A percentile compares a stretch with the other conserved stretches of the same genome.
These are phyloP conservation scores for Rosa lucieae DNA, from an alignment of 306 rosid species.

Conservation along the genomic window DNA sequence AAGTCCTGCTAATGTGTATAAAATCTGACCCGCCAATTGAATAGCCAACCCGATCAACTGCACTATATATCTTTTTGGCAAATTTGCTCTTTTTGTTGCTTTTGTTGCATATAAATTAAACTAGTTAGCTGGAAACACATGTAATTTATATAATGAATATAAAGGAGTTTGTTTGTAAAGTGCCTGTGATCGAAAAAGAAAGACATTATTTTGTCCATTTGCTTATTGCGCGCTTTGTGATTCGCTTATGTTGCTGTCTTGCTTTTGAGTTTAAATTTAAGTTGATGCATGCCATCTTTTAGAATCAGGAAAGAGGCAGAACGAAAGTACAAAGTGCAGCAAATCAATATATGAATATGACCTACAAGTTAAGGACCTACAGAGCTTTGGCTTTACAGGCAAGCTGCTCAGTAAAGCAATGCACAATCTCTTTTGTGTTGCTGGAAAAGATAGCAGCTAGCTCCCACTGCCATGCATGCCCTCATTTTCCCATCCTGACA, in stretches of 20 bases:
- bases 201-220: slow-evolving; percentile 8
- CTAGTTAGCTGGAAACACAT: neutral
- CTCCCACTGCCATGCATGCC: slow-evolving; percentile 9
- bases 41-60: neutral
- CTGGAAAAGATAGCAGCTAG: neutral
- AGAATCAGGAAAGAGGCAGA: neutral
- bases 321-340: slow-evolving; percentile 31
- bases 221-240: slow-evolving; percentile 6
- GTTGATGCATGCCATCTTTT: neutral
- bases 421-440: slow-evolving; percentile 20
- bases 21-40: neutral
- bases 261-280: slow-evolving; percentile 13
- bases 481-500: slow-evolving; percentile 23
- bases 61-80: neutral
- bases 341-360: neutral
- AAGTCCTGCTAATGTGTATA: neutral
- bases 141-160: neutral
- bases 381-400: slow-evolving; percentile 18
- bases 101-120: neutral
- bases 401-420: slow-evolving; percentile 28
- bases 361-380: slow-evolving; percentile 20
- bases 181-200: neutral
- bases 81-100: neutral
- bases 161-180: neutral
- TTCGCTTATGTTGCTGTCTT: slow-evolving; percentile 24